Evolutionary conservation across 208 protist genomes (phyloP).

Genomic region (Balamuthia mandrillaris): DNA sequence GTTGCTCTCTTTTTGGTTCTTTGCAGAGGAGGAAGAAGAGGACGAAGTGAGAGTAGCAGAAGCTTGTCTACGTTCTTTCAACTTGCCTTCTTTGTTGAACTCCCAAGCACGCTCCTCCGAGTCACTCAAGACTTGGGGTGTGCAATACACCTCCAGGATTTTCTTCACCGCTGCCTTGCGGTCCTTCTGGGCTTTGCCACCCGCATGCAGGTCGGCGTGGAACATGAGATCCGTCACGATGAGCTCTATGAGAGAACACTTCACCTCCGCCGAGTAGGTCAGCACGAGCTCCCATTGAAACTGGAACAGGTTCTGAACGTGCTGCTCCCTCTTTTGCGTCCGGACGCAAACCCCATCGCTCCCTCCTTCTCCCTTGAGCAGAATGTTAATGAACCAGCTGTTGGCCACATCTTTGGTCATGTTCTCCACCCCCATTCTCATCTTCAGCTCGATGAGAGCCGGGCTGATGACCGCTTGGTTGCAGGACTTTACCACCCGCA

Average conservation of each 20-base stretch:
- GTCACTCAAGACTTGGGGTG: too few species aligned
- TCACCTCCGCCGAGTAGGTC: background rate
- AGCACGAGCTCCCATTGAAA: constrained; percentile 30
- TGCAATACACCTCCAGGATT: background rate
- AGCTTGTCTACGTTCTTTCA: too few species aligned
- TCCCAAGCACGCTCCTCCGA: too few species aligned
- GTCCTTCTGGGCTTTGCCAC: too few species aligned
- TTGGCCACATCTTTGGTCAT: constrained; percentile 33
- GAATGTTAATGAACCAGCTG: constrained; percentile 26
- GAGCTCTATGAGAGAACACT: background rate
- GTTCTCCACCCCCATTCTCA: background rate
- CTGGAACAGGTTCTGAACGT: constrained; percentile 35
- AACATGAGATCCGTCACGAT: constrained; percentile 18
- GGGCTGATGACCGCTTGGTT: constrained; percentile 3
- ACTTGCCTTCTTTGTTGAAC: too few species aligned
- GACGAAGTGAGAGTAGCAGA: too few species aligned
- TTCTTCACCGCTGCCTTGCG: background rate
- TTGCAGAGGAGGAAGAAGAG: too few species aligned
- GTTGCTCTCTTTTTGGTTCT: too few species aligned
- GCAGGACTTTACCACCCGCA: background rate
- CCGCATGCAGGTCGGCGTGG: constrained; percentile 8
- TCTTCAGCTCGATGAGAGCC: constrained; percentile 33
- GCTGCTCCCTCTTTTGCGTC: constrained; percentile 11
- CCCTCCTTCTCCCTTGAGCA: background rate
- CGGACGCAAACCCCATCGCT: background rate